Evolutionary conservation across 2,329 filamentous ascomycete genomes (phyloP), one percentile per base, ranked within the genome.

Genomic region (Fusarium lateritium): DNA sequence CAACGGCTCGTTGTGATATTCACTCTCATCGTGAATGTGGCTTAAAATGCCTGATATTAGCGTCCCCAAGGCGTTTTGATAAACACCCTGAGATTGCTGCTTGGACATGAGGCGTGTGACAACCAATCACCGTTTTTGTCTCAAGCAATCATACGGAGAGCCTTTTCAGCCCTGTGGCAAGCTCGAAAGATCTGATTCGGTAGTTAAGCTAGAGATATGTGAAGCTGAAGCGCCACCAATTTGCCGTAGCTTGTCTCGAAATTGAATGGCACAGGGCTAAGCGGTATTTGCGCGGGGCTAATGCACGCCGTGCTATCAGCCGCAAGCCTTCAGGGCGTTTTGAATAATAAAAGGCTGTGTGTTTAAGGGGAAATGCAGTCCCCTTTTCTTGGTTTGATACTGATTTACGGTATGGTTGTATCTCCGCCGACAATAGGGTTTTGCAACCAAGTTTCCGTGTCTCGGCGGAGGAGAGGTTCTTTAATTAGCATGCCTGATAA

Each of bases 141-240:
- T 17, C 11, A 3, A 31, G 13, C 7, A 21, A 43, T 46, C 57
- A 34, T 51, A 54, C 22, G 54, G 56, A 63, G 45, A 26, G 44
- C 34, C 31, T 46, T 34, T 59, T 74, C 72, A 74, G 72, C 72
- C 72, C 72, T 73, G 72, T 64, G 65, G 55, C 45, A 46, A 22
- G 28, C 44, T 36, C 46, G 34, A 44, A 40, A 38, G 14, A 38
- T 65, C 19, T 74, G 68, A 74, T 74, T 74, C 52, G 72, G 58
- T n/a, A 45, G 13, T 60, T 54, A n/a, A 21, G 31, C 15, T 44
- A 15, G 10, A 3, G 3, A 28, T 11, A 4, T 15, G 42, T 44
- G 13, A 43, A 67, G 65, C 63, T 57, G 65, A 55, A 58, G 67
- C 70, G 72, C 72, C 72, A 74, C 72, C 55, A 72, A 74, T 70